Evolutionary conservation across 768 basidiomycete genomes (phyloP).

Genomic region (Russula dissimulans): DNA sequence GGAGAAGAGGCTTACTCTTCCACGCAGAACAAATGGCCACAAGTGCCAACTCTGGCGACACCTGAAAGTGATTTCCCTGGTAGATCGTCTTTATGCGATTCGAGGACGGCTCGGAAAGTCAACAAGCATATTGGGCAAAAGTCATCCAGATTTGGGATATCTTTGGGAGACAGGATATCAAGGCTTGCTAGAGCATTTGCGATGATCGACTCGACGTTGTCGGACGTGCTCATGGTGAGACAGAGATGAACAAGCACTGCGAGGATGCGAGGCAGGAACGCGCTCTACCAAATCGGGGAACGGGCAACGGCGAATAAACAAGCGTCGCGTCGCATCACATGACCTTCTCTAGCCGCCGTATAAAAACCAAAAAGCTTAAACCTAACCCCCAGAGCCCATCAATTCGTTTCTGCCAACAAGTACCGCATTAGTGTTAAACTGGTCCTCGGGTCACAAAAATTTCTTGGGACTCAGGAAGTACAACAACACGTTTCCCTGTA

Average conservation of each 20-base stretch:
- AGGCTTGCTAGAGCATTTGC: slow-evolving; percentile 6
- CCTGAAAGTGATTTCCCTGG: slow-evolving; percentile 27
- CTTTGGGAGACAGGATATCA: slow-evolving; percentile 1
- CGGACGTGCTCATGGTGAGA: neutral
- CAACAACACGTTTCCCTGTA: too few relatives aligned
- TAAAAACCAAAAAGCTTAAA: neutral
- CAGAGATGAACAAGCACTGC: neutral
- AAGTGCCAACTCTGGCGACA: slow-evolving; percentile 48
- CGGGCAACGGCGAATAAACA: slow-evolving; percentile 10
- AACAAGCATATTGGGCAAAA: slow-evolving; percentile 59
- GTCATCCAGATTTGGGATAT: slow-evolving; percentile 32
- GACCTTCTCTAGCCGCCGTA: neutral
- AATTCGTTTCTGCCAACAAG: too few relatives aligned
- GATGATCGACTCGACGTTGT: slow-evolving; percentile 1
- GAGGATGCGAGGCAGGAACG: neutral
- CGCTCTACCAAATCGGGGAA: neutral
- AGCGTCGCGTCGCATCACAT: slow-evolving; percentile 19
- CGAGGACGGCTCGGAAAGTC: slow-evolving; percentile 39
- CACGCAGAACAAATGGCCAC: slow-evolving; percentile 61
- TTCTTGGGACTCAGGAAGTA: too few relatives aligned
- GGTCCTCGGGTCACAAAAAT: too few relatives aligned
- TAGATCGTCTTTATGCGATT: slow-evolving; percentile 14
- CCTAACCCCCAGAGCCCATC: too few relatives aligned
- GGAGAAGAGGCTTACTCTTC: slow-evolving; percentile 41
- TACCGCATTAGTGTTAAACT: too few relatives aligned